Evolutionary conservation across 106 monocot genomes (phyloP).

Genomic region (Chionographis japonica): DNA sequence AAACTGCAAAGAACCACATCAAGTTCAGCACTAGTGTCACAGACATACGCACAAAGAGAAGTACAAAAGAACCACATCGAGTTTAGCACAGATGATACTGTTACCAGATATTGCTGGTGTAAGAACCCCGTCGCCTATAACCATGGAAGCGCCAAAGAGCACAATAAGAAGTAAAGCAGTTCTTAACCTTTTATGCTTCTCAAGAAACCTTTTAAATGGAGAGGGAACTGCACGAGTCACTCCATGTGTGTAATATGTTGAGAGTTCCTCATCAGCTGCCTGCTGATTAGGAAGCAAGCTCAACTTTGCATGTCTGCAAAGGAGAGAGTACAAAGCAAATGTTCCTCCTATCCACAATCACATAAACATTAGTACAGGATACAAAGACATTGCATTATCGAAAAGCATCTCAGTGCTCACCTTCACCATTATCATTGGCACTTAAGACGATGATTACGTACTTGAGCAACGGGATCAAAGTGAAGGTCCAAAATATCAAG

Average conservation of each 20-base stretch:
- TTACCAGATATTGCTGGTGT: conserved; percentile 92
- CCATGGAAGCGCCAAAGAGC: conserved; percentile 84
- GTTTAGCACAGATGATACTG: not conserved
- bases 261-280: conserved; percentile 46
- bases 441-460: conserved; percentile 38
- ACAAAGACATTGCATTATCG: not conserved
- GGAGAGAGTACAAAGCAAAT: conserved; percentile 42
- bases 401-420: conserved; percentile 9
- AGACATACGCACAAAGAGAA: not conserved
- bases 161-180: conserved; percentile 66
- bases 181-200: conserved; percentile 74
- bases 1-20: conserved; percentile 48
- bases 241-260: conserved; percentile 40
- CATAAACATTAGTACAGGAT: not conserved
- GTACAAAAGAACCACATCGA: not conserved
- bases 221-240: conserved; percentile 3
- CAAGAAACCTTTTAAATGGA: conserved; percentile 45
- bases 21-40: not conserved
- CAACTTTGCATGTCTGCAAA: conserved; percentile 46
- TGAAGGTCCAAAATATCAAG: conserved; percentile 45
- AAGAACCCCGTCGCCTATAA: conserved; percentile 83
- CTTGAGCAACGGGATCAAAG: conserved; percentile 31
- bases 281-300: conserved; percentile 51
- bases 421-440: conserved; percentile 52
- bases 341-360: conserved; percentile 23